Conservation (phyloP, 148 eudicot genomes). For the Talinum fruticosum region DNA sequence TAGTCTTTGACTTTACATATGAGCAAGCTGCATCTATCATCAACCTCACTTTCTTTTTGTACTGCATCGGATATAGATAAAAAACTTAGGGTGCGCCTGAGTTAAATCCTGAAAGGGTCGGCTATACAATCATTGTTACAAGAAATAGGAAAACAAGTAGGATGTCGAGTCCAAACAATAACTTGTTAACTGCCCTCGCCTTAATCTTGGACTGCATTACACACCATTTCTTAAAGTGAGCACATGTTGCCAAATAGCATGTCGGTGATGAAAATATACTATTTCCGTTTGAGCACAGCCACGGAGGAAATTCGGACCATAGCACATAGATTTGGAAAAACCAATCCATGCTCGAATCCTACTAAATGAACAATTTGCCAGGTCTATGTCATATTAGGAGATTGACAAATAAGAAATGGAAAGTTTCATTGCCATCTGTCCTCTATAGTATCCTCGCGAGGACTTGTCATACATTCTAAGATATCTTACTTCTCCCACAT, state of each 20-base stretch:
- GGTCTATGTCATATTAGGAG: too few species aligned
- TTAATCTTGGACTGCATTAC: conserved; percentile 91
- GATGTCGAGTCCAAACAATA: conserved; percentile 21
- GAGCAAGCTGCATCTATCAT: conserved; percentile 59
- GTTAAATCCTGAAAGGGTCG: not conserved
- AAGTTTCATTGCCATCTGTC: too few species aligned
- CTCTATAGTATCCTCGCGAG: too few species aligned
- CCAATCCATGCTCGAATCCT: not conserved
- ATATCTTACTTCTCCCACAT: too few species aligned
- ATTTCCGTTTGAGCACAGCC: too few species aligned
- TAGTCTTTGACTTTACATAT: conserved; percentile 44
- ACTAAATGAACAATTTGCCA: not conserved
- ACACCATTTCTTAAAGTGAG: conserved; percentile 96
- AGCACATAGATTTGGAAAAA: not conserved
- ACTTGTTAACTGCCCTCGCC: conserved; percentile 77
- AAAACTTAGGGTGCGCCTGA: too few species aligned
- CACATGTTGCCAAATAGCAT: conserved; percentile 76
- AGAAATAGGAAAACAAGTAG: not conserved
- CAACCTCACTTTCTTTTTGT: conserved; percentile 65
- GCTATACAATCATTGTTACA: not conserved
- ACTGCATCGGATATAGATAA: conserved; percentile 40
- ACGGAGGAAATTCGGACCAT: not conserved
- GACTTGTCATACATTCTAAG: too few species aligned
- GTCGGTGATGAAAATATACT: too few species aligned
- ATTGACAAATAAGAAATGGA: too few species aligned